phyloP scores from a whole-genome alignment of 75 land plant genomes.

The Pinus taeda region DNA sequence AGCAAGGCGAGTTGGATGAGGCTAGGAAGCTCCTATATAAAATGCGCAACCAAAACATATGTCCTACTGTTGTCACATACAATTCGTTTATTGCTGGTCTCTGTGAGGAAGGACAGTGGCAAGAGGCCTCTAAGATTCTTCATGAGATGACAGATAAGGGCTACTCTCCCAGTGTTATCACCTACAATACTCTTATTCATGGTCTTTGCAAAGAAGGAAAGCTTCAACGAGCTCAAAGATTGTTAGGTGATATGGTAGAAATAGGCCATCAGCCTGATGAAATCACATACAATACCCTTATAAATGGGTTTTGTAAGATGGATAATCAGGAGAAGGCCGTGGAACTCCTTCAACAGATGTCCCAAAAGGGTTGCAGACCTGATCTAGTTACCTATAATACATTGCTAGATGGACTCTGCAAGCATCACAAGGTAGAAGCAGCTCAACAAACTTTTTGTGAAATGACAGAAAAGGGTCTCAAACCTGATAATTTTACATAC shows the following conservation, averaged over 20 bases:
- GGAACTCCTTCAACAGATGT: constrained; percentile 43
- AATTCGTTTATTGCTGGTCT: constrained; percentile 70
- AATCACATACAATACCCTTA: constrained; percentile 22
- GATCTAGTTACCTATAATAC: constrained; percentile 16
- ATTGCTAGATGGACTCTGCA: constrained; percentile 24
- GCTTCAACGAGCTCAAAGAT: constrained; percentile 40
- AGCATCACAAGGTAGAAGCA: constrained; percentile 2
- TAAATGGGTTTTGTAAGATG: constrained; percentile 44
- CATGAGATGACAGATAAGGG: constrained; percentile 35
- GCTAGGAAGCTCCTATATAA: constrained; percentile 22
- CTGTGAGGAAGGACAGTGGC: constrained; percentile 53
- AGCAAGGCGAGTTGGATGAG: constrained; percentile 35
- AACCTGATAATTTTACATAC: constrained; percentile 22
- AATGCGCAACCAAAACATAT: constrained; percentile 37
- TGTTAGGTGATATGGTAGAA: constrained; percentile 51
- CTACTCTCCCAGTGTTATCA: constrained; percentile 29
- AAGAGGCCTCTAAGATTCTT: constrained; percentile 52
- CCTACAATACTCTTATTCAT: constrained; percentile 33
- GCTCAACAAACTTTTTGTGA: constrained; percentile 10
- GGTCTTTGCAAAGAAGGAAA: constrained; percentile 51
- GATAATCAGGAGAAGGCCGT: constrained; percentile 38
- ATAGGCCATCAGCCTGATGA: constrained; percentile 46
- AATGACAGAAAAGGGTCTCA: constrained; percentile 5
- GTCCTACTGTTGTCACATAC: constrained; percentile 69
- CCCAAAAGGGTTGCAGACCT: constrained; percentile 35